These are phyloP conservation scores for Candida xyloterini DNA, from an alignment of 805 yeast species.

Conservation along the genomic window DNA sequence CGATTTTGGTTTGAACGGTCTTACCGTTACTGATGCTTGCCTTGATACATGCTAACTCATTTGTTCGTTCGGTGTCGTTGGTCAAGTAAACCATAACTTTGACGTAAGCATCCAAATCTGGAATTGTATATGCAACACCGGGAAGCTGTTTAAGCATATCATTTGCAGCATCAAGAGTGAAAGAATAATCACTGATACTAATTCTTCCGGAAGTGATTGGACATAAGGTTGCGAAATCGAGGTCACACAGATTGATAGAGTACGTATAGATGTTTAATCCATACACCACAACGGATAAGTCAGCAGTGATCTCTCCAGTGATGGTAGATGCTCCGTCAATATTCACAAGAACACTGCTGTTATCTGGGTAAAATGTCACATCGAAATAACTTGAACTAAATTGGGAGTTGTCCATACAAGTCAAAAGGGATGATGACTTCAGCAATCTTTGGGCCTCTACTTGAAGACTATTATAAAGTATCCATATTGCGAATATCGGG, in stretches of 20 bases:
- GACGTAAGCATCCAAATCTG: slow-evolving; percentile 92
- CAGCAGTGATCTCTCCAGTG: slow-evolving; percentile 66
- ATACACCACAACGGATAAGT: slow-evolving; percentile 67
- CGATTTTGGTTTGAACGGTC: slow-evolving; percentile 89
- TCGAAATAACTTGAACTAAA: slow-evolving; percentile 82
- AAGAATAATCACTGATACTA: slow-evolving; percentile 47
- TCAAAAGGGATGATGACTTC: slow-evolving; percentile 60
- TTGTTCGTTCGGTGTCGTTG: slow-evolving; percentile 39
- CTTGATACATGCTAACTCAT: slow-evolving; percentile 84
- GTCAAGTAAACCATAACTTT: slow-evolving; percentile 61
- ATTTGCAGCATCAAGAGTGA: slow-evolving; percentile 38
- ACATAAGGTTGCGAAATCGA: slow-evolving; percentile 58
- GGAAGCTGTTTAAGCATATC: slow-evolving; percentile 59
- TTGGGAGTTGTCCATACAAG: slow-evolving; percentile 89
- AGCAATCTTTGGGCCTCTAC: slow-evolving; percentile 32
- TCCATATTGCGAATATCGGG: slow-evolving; percentile 3
- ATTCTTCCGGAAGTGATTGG: slow-evolving; percentile 88
- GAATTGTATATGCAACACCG: slow-evolving; percentile 80
- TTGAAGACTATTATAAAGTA: slow-evolving; percentile 6
- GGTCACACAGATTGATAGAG: slow-evolving; percentile 61
- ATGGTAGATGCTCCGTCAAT: slow-evolving; percentile 78
- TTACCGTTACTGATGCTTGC: slow-evolving; percentile 84
- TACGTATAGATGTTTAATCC: slow-evolving; percentile 65
- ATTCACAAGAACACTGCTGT: slow-evolving; percentile 59
- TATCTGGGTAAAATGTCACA: slow-evolving; percentile 67